Base-by-base conservation (phyloP, 306 rosid species). In the Dryas octopetala region DNA sequence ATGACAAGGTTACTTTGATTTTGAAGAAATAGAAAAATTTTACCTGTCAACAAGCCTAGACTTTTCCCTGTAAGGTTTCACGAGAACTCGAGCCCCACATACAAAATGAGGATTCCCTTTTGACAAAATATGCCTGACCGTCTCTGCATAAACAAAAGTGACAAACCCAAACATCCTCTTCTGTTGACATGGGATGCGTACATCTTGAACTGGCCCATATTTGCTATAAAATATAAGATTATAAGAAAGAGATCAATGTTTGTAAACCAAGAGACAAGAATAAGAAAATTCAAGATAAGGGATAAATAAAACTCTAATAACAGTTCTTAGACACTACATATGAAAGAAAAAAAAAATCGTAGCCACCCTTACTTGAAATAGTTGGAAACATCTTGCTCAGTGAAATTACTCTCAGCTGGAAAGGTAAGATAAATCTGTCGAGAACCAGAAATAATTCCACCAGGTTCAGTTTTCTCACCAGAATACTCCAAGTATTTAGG, bases 131-230 rank as follows among this genome's bases (percentile, higher is more conserved):
- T 79, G 76, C 76, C 68, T 85, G 10, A 79, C 89, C 6, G 86
- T 85, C 73, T 82, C 89, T 14, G 82, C 55, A 64, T 66, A 85
- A 58, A 79, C 78, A 45, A 85, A 85, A 5, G 86, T 85, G 51
- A 85, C 89, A 77, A 85, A 85, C 6, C 86, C 89, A 85, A 82
- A 85, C 89, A 85, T 85, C 70, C 89, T 79, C 82, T 65, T 85
- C 67, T 79, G 89, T 47, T 85, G 86, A 67, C 80, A 85, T 45
- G 89, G 89, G 64, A 85, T 85, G 65, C 86, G 79, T 14, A 82
- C 89, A 77, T 85, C 89, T 65, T 85, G 86, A 58, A 85, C 89
- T 1, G 78, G 89, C 50, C 88, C 88, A 79, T 79, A 85, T 62
- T 79, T 82, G 89, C 89, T 85, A n/a, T 47, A 69, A 16, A 55